These are phyloP conservation scores for Polysphondylium violaceum DNA, from an alignment of 78 protist species.

Conservation along the genomic window DNA sequence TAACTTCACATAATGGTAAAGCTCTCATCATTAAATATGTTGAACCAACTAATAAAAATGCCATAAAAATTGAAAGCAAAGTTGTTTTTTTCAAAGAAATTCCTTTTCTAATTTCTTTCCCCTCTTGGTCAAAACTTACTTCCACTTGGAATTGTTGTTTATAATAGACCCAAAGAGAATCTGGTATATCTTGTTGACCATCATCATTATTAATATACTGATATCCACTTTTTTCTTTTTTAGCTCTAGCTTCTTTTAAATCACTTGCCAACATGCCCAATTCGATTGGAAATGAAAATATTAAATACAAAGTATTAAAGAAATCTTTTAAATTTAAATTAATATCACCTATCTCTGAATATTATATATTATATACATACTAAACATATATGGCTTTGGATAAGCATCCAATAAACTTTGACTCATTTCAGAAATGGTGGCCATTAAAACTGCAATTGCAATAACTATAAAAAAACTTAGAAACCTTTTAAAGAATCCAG, in stretches of 20 bases:
- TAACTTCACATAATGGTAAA: constrained; percentile 51
- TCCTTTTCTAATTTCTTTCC: neutral
- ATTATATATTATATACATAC: neutral
- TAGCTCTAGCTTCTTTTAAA: neutral
- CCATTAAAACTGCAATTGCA: neutral
- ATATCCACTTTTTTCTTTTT: constrained; percentile 1
- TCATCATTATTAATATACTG: neutral
- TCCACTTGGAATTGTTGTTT: neutral
- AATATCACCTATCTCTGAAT: neutral
- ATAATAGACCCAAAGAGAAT: neutral
- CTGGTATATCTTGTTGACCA: neutral
- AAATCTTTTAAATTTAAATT: neutral
- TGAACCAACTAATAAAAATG: constrained; percentile 25
- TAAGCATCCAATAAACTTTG: constrained; percentile 1
- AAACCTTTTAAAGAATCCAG: neutral
- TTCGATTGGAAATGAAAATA: constrained; percentile 13
- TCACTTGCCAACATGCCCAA: neutral
- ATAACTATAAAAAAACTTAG: neutral
- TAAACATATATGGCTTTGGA: neutral
- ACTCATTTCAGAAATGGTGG: neutral
- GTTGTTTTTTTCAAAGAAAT: neutral
- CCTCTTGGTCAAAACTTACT: neutral
- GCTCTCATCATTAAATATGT: constrained; percentile 44
- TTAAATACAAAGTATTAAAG: neutral
- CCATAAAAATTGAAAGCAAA: constrained; percentile 7